These are phyloP conservation scores for Massariosphaeria phaeospora DNA, from an alignment of 495 filamentous ascomycete species.

Conservation along the genomic window DNA sequence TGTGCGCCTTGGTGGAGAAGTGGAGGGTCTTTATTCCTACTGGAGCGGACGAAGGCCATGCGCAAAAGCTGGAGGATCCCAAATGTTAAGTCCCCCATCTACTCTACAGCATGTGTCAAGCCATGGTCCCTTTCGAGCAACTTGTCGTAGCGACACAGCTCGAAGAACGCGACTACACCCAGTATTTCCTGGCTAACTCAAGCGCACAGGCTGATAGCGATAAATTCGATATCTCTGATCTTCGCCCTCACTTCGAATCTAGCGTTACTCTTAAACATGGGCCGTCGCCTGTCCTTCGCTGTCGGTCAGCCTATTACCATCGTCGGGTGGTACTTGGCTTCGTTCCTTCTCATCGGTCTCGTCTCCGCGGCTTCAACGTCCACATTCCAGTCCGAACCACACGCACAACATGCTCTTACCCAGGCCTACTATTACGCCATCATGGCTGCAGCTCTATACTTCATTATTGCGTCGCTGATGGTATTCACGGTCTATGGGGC, in stretches of 20 bases:
- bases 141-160: too few relatives aligned
- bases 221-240: slow-evolving; percentile 70
- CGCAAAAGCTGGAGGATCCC: slow-evolving; percentile 58
- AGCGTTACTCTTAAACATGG: slow-evolving; percentile 67
- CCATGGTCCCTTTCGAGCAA: too few relatives aligned
- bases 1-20: slow-evolving; percentile 66
- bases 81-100: slow-evolving; percentile 50
- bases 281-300: slow-evolving; percentile 54
- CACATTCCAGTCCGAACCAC: slow-evolving; percentile 45
- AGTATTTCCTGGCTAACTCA: neutral
- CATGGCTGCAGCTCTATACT: slow-evolving; percentile 71
- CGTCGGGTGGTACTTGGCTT: slow-evolving; percentile 61
- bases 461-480: slow-evolving; percentile 67
- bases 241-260: slow-evolving; percentile 69
- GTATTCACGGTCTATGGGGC: slow-evolving; percentile 65
- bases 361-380: slow-evolving; percentile 51
- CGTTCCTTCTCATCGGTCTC: slow-evolving; percentile 59
- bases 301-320: slow-evolving; percentile 64
- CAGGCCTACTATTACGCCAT: slow-evolving; percentile 80
- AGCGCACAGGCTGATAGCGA: slow-evolving; percentile 53
- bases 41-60: slow-evolving; percentile 46
- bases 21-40: slow-evolving; percentile 65
- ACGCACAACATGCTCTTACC: slow-evolving; percentile 51
- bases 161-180: too few relatives aligned
- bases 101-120: neutral